Conservation (phyloP, 306 rosid genomes). For the Luffa aegyptiaca region DNA sequence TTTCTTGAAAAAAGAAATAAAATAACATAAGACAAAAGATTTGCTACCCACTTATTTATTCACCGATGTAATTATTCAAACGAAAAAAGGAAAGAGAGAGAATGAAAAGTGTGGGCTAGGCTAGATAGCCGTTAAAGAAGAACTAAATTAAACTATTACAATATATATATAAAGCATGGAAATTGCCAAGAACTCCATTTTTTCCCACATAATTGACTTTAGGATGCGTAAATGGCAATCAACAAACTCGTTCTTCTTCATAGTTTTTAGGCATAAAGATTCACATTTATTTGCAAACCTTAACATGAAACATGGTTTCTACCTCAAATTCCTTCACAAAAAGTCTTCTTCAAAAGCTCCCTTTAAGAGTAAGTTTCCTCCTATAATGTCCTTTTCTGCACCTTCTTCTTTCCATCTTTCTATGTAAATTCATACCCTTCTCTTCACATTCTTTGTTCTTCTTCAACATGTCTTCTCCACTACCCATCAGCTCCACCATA, state of each 20-base stretch:
- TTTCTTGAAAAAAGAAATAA: no score
- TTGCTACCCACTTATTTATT: no score
- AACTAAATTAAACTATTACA: background rate
- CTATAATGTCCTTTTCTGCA: background rate
- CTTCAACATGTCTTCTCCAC: constrained; percentile 15
- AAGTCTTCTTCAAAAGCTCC: background rate
- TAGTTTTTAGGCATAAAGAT: background rate
- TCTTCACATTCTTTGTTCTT: background rate
- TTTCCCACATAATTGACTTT: background rate
- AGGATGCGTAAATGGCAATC: background rate
- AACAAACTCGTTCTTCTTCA: background rate
- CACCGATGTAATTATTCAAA: background rate
- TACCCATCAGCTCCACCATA: background rate
- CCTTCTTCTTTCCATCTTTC: background rate
- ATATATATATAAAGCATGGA: background rate
- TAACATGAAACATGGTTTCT: background rate
- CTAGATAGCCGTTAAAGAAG: background rate
- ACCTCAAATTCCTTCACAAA: background rate
- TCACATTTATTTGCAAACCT: constrained; percentile 1
- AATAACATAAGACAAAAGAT: no score
- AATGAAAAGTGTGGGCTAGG: background rate
- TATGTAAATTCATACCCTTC: background rate
- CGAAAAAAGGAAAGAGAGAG: background rate
- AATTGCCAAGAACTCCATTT: background rate
- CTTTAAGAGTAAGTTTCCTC: background rate